A percentile compares a stretch with the other conserved stretches of the same genome.
Evolutionary conservation across 2,329 filamentous ascomycete genomes (phyloP).

Genomic region (Neocucurbitaria cava): DNA sequence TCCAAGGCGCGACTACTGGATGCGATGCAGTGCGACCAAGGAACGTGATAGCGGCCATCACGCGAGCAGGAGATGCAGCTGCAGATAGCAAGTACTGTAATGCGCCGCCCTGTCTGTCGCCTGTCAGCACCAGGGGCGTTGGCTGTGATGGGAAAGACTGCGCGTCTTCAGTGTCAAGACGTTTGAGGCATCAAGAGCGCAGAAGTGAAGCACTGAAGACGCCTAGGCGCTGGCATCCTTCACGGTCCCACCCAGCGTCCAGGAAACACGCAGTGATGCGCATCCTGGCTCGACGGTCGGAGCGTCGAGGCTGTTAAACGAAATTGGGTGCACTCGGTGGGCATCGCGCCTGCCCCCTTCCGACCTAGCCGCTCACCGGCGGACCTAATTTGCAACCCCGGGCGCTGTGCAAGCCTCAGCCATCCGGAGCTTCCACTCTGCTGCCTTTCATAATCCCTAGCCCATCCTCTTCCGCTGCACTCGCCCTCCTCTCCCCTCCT

Average conservation of each 20-base stretch:
- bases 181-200: not conserved
- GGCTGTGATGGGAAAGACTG: not conserved
- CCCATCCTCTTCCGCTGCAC: constrained; percentile 25
- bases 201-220: too few species aligned
- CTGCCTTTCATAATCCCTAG: constrained; percentile 41
- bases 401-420: constrained; percentile 37
- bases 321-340: constrained; percentile 17
- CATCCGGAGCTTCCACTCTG: constrained; percentile 39
- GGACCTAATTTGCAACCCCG: constrained; percentile 32
- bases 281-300: constrained; percentile 1
- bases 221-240: not conserved
- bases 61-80: constrained; percentile 6
- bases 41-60: constrained; percentile 8
- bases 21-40: not conserved
- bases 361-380: constrained; percentile 22
- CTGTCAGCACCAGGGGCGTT: not conserved
- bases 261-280: constrained; percentile 6
- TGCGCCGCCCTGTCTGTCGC: constrained; percentile 7
- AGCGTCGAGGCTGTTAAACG: constrained; percentile 25
- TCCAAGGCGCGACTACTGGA: constrained; percentile 2
- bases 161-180: not conserved
- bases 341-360: constrained; percentile 10
- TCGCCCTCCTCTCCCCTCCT: constrained; percentile 1
- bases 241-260: not conserved
- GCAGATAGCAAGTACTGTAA: too few species aligned